Evolutionary conservation across 1,284 basidiomycete species (phyloP).

Genomic region (Cutaneotrichosporon sp.): DNA sequence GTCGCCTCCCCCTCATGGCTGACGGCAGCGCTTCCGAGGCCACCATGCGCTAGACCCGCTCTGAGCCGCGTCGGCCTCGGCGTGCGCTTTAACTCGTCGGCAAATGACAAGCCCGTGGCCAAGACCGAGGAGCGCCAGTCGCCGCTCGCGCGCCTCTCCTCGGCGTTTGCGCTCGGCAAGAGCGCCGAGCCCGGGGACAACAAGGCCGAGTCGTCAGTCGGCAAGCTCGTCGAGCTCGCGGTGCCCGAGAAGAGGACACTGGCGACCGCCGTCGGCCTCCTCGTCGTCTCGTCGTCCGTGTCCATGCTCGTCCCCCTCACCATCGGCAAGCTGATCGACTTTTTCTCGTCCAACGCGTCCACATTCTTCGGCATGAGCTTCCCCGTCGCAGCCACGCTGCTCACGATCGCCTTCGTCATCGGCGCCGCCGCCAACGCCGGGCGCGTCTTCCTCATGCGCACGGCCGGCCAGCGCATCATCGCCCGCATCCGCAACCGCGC

Average conservation of each 20-base stretch:
- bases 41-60: neutral
- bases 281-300: slow-evolving; percentile 59
- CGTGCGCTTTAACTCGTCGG: slow-evolving; percentile 12
- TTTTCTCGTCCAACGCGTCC: slow-evolving; percentile 73
- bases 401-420: slow-evolving; percentile 78
- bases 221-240: slow-evolving; percentile 73
- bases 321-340: slow-evolving; percentile 88
- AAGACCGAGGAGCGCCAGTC: slow-evolving; percentile 5
- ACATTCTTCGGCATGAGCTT: slow-evolving; percentile 76
- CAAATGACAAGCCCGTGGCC: neutral
- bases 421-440: slow-evolving; percentile 84
- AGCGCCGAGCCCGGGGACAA: slow-evolving; percentile 3
- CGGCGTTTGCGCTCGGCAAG: slow-evolving; percentile 10
- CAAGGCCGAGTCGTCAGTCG: slow-evolving; percentile 50
- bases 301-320: slow-evolving; percentile 90
- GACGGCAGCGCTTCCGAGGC: neutral
- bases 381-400: slow-evolving; percentile 72
- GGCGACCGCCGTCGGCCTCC: slow-evolving; percentile 65
- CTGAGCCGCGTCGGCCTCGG: slow-evolving; percentile 1
- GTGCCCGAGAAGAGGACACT: slow-evolving; percentile 75
- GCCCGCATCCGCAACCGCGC: slow-evolving; percentile 80
- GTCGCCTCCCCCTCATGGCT: neutral
- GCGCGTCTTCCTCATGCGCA: slow-evolving; percentile 73
- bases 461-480: slow-evolving; percentile 88
- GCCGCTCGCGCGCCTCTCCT: neutral